These are phyloP conservation scores for Parietaria judaica DNA, from an alignment of 306 rosid species.

Conservation along the genomic window DNA sequence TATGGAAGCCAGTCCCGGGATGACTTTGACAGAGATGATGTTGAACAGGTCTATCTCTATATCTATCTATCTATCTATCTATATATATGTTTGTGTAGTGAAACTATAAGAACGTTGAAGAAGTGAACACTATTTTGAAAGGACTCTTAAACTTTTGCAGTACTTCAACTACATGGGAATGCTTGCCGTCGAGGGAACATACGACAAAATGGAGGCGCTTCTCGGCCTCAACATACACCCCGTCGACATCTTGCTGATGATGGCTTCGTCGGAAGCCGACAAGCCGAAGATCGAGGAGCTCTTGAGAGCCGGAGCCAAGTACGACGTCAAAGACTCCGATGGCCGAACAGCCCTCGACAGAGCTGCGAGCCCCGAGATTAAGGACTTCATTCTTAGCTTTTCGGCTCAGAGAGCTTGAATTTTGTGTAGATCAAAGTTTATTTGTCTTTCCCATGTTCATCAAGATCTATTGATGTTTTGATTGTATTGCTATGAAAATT, in stretches of 20 bases:
- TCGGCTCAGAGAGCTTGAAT: conserved; percentile 59
- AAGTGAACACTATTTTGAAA: background rate
- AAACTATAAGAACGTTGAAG: too few relatives aligned
- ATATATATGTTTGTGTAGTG: background rate
- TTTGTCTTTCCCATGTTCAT: background rate
- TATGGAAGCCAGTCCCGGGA: conserved; percentile 91
- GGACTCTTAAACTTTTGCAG: conserved; percentile 26
- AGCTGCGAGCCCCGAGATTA: conserved; percentile 51
- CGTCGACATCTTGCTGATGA: conserved; percentile 65
- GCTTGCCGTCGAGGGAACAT: conserved; percentile 94
- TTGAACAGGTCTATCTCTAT: conserved; percentile 62
- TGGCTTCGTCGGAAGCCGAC: conserved; percentile 90
- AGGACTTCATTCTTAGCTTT: conserved; percentile 63
- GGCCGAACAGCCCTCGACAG: conserved; percentile 77
- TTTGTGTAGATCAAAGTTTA: conserved; percentile 1
- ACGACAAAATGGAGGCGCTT: conserved; percentile 89
- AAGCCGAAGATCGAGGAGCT: conserved; percentile 87
- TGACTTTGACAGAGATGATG: conserved; percentile 89
- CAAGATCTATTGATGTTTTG: background rate
- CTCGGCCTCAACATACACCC: conserved; percentile 74
- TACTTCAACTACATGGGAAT: conserved; percentile 98
- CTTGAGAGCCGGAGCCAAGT: conserved; percentile 80
- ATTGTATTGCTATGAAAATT: background rate
- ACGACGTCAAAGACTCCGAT: conserved; percentile 52
- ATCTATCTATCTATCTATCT: background rate